Evolutionary conservation across 192 early-diverging fungal genomes (phyloP).

Genomic region (Podila horticola): DNA sequence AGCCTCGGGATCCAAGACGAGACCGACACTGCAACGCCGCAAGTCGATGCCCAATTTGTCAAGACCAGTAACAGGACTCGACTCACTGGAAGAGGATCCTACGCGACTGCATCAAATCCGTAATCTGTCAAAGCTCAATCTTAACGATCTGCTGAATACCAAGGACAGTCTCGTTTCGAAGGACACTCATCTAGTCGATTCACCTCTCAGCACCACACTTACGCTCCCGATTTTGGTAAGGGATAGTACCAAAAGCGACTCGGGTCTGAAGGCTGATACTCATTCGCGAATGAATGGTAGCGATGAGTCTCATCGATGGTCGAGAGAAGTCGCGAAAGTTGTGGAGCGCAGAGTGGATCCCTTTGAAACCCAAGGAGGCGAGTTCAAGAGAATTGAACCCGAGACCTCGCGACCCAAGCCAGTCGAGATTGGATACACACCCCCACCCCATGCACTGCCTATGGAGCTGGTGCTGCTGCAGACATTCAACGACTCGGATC

Average conservation of each 20-base stretch:
- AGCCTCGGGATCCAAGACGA: not conserved
- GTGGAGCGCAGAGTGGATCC: constrained; percentile 25
- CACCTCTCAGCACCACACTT: constrained; percentile 1
- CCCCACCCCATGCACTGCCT: constrained; percentile 41
- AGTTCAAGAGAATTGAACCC: constrained; percentile 20
- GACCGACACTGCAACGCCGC: constrained; percentile 22
- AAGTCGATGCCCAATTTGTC: constrained; percentile 39
- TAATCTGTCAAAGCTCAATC: constrained; percentile 1
- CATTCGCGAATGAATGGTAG: not conserved
- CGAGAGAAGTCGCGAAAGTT: not conserved
- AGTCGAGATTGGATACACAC: constrained; percentile 6
- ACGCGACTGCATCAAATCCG: constrained; percentile 9
- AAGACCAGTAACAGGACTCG: constrained; percentile 21
- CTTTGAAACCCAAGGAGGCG: constrained; percentile 31
- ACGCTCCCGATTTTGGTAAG: constrained; percentile 4
- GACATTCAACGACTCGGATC: constrained; percentile 49
- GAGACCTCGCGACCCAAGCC: not conserved
- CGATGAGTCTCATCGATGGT: not conserved
- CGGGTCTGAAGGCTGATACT: not conserved
- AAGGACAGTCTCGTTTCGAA: not conserved
- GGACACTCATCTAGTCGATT: constrained; percentile 4
- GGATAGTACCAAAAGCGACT: not conserved
- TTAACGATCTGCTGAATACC: not conserved
- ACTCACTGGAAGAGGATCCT: constrained; percentile 37
- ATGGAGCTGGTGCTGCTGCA: constrained; percentile 50